phyloP scores from a whole-genome alignment of 1,284 basidiomycete genomes.

The Ceratobasidium sp. region DNA sequence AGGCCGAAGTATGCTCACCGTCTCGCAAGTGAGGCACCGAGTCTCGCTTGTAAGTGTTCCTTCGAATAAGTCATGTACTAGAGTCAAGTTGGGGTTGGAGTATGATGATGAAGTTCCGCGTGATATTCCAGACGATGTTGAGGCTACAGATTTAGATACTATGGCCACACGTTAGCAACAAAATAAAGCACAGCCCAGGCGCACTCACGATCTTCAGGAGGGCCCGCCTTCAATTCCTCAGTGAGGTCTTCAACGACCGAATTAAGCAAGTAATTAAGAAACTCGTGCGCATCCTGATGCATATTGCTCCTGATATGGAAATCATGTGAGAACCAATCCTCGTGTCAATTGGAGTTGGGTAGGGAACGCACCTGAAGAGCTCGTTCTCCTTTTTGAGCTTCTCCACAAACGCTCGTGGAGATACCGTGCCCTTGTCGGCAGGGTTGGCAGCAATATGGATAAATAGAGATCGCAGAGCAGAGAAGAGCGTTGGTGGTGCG shows the following conservation, averaged over 20 bases:
- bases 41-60: slow-evolving; percentile 96
- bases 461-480: slow-evolving; percentile 91
- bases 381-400: slow-evolving; percentile 91
- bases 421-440: slow-evolving; percentile 82
- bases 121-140: slow-evolving; percentile 41
- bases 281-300: slow-evolving; percentile 98
- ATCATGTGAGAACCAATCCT: not conserved
- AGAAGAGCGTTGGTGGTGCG: slow-evolving; percentile 81
- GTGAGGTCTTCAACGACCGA: slow-evolving; percentile 93
- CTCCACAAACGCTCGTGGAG: slow-evolving; percentile 88
- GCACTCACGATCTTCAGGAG: slow-evolving; percentile 23
- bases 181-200: not conserved
- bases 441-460: slow-evolving; percentile 80
- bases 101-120: slow-evolving; percentile 37
- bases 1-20: slow-evolving; percentile 60
- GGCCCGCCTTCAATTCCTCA: slow-evolving; percentile 58
- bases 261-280: slow-evolving; percentile 94
- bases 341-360: not conserved
- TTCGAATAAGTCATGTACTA: slow-evolving; percentile 74
- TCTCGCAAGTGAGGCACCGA: slow-evolving; percentile 96
- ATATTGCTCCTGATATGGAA: slow-evolving; percentile 68
- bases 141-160: slow-evolving; percentile 47
- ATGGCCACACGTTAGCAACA: not conserved
- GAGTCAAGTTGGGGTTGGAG: slow-evolving; percentile 53
- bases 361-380: slow-evolving; percentile 62